Evolutionary conservation across 345 rosid species (phyloP), one percentile per base, ranked within the genome.

Genomic region (Melaleuca quinquenervia): DNA sequence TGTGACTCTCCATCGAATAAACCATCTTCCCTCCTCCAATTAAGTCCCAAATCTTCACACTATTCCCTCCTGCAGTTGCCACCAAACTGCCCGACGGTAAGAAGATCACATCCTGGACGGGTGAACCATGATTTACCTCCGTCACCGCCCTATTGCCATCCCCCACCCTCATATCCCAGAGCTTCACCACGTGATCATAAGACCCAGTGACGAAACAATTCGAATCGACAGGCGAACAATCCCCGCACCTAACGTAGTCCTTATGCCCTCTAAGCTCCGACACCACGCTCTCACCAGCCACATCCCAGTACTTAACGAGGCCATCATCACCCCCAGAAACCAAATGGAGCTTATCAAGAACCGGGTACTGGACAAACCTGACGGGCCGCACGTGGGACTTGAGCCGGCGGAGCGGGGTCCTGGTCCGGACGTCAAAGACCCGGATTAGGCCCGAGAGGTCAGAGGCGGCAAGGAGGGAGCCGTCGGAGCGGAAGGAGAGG

Each of bases 231-330:
- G 98, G 99, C 24, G 98, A 95, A 89, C 94, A 95, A 86, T 95
- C 99, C 22, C 98, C 96, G 58, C 98, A 95, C 36, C 98, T 91
- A 11, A 96, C 98, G 75, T 97, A 97, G 87, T 97, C 99, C 89
- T 92, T 96, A 83, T 97, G 99, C 29, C 98, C 98, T 32, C 88
- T 1, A 48, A 97, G 87, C 87, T 97, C 91, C 86, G 89, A 86
- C 6, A 96, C 87, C 84, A 93, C 93, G 22, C 85, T 92, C 86
- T 90, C 93, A 4, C 92, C 95, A 5, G 96, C 95, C 41, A 97
- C 98, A 84, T 97, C 99, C 99, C 98, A 97, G 82, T 94, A 97
- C 87, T 97, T 97, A 32, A 97, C 99, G 6, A 97, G 84, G 8
- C 93, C 95, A 52, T 97, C 99, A 82, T 97, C 99, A 0, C 99